Base-by-base conservation (phyloP, 768 basidiomycete genomes). In the Phallus indusiatus region DNA sequence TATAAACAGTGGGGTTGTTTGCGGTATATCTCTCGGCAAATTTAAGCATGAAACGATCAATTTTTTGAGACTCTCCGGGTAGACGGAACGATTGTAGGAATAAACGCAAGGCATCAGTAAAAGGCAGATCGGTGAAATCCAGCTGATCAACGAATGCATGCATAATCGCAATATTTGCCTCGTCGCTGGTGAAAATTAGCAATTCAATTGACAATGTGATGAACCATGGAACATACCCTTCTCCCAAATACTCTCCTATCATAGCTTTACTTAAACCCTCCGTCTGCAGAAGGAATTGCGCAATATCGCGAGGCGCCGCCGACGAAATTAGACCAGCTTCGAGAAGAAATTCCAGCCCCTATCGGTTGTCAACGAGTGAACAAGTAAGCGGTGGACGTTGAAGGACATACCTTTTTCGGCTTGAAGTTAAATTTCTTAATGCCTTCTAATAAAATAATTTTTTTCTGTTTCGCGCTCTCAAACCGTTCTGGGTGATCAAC, bases 341-440 rank as follows among this genome's bases (percentile, higher is more conserved):
- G 21, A 92, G 70, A 61, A 98, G 78, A 70, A 91, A 97, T 74
- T 88, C 78, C 54, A 98, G 78, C 16, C 96, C 96, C 93, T 95
- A 58, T 20, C 7, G 28, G 59, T 37, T 47, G 22, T 55, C 21
- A 62, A 57, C 56, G 14, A 60, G 11, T 17, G 17, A 21, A 62
- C 17, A 58, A 28, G 20, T 16, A 49, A n/a, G 21, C 22, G 7
- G 22, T 10, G 6, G 12, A 58, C 10, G 24, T 16, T 47, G 35
- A 18, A 24, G 1, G 1, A 72, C 85, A 50, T 67, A 94, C 94
- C 64, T 85, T 82, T 73, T 97, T 98, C n/a, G 95, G 94, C 73
- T 96, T 98, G 77, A 87, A 93, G 70, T 98, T 97, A 73, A 99
- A 99, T 72, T 92, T 93, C 71, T 88, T 94, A 72, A 98, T 89